These are phyloP conservation scores for Neltuma alba DNA, from an alignment of 306 rosid genomes.

Conservation along the genomic window DNA sequence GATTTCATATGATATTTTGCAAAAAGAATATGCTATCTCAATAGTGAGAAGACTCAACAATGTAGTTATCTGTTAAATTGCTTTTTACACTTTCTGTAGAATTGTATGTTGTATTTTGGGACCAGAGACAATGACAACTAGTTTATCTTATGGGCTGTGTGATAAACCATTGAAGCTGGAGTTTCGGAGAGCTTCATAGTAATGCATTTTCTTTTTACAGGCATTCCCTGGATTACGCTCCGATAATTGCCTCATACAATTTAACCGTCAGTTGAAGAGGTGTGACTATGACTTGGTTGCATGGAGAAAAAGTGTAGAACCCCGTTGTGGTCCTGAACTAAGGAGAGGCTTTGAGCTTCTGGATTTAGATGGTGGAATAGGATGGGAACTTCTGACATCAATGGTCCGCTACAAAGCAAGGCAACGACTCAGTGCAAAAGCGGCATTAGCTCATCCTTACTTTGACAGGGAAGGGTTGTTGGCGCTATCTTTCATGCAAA, in stretches of 20 bases:
- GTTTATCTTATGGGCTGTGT: constrained; percentile 6
- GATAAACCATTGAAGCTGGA: constrained; percentile 26
- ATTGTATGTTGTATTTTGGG: constrained; percentile 7
- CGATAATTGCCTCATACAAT: constrained; percentile 82
- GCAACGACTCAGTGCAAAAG: constrained; percentile 89
- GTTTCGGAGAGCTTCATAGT: constrained; percentile 24
- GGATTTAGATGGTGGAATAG: constrained; percentile 90
- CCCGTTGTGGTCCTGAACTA: constrained; percentile 70
- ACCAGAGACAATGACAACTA: constrained; percentile 9
- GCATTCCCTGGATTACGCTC: constrained; percentile 75
- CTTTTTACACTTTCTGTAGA: background rate
- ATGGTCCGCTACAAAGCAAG: constrained; percentile 90
- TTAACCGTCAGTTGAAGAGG: constrained; percentile 88
- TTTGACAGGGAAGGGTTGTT: constrained; percentile 80
- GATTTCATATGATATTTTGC: constrained; percentile 5
- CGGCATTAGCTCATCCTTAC: constrained; percentile 89
- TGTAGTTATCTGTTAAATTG: constrained; percentile 18
- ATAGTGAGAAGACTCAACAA: constrained; percentile 15
- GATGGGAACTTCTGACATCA: constrained; percentile 93
- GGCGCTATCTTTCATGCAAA: constrained; percentile 84
- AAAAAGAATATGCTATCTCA: constrained; percentile 12
- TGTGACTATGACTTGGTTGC: constrained; percentile 89
- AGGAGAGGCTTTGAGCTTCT: constrained; percentile 84
- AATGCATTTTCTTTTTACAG: constrained; percentile 44
- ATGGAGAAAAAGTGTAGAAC: constrained; percentile 73